Evolutionary conservation across 768 basidiomycete genomes (phyloP), one percentile per base, ranked within the genome.

Genomic region (Cystofilobasidium capitatum): DNA sequence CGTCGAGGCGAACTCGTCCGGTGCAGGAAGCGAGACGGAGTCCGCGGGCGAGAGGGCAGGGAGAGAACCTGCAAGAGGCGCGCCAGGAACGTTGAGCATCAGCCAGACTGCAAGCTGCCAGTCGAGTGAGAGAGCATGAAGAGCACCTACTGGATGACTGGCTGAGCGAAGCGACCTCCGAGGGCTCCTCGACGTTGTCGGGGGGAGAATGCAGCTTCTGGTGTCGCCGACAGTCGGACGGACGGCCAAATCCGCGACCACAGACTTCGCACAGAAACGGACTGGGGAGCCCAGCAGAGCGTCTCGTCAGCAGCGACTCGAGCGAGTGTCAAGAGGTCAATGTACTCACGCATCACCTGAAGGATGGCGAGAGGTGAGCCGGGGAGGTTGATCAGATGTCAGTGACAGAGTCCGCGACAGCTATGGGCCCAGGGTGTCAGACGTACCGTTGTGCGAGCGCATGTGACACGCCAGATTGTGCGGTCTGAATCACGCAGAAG

Each of bases 371-470:
- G 22, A 16, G 47, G 9, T 8, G 47, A 49, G 20, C 7, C 24
- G 9, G 24, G 7, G 49, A 26, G 49, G 7, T 6, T 9, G 5
- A 12, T 31, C 26, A 29, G 13, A 29, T 42, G 10, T 42, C 40
- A 42, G 40, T 10, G 40, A 10, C 10, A 42, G 10, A 10, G 40
- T 20, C 10, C 40, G 40, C 40, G 40, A 42, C 10, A 20, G 40
- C 10, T 26, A 12, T 13, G 49, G n/a, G n/a, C n/a, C n/a, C n/a
- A n/a, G n/a, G n/a, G n/a, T n/a, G n/a, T n/a, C n/a, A n/a, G 51
- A 55, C 51, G 29, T 14, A 55, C 51, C 51, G 51, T 31, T 55
- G 51, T 55, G 51, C 31, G 51, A 55, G 17, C 51, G 51, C 51
- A 55, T 10, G 29, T 55, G 51, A n/a, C 51, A 26, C 16, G 51